Base-by-base conservation (phyloP, 768 basidiomycete genomes). In the Cyathus striatus region DNA sequence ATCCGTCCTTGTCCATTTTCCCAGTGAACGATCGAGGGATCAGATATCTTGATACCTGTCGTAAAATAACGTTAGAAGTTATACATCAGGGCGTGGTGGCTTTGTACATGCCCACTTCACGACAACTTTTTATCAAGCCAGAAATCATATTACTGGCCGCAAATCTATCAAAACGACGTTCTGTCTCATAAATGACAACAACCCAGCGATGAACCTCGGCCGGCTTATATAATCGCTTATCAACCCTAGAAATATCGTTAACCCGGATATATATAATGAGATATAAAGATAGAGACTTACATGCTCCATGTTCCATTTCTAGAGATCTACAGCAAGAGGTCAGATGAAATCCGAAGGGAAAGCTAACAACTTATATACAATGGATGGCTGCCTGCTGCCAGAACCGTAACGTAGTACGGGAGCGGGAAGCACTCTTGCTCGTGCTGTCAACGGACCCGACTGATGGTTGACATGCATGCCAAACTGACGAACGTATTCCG, bases 281-380 rank as follows among this genome's bases (percentile, higher is more conserved):
- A 66, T 69, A 41, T 49, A 63, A 1, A 67, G 64, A 42, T 66
- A 38, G 16, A 43, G 45, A 62, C 64, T 27, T 57, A 57, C 36
- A 88, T 84, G 44, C 88, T 88, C 86, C 86, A 88, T 0, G 73
- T 58, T 1, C 86, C 86, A 41, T 86, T 75, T 1, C 64, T 57
- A 0, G 85, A 86, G 32, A 47, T 55, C 81, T 84, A 18, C 12
- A 52, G 41, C 38, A 13, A 23, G 50, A 40, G 49, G 44, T 38
- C 23, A 4, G 42, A 12, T 16, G 0, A 3, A 41, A 25, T 23
- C 32, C 39, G 35, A 14, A 23, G 21, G 23, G 2, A 35, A 43
- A 26, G 34, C 17, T 25, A 44, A 20, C 33, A 20, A 6, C 41
- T 40, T 38, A 58, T 77, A 45, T 49, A 82, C 82, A 6, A 84